Base-by-base conservation (phyloP, 2,329 filamentous ascomycete genomes). In the Coleophoma cylindrospora region DNA sequence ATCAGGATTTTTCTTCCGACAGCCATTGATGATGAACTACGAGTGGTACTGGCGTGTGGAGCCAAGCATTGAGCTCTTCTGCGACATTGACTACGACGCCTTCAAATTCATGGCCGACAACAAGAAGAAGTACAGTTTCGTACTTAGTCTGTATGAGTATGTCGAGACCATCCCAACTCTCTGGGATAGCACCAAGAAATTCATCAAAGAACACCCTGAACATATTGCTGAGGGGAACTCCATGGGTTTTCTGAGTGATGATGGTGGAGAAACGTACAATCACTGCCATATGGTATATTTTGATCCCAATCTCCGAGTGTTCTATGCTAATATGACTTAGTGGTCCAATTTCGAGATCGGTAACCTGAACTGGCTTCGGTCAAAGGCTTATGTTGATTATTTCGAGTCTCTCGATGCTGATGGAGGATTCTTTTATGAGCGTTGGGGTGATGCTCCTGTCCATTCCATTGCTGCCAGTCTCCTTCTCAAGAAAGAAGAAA, bases 41-140 rank as follows among this genome's bases (percentile, higher is more conserved):
- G 94, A 99, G 67, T 99, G 90, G 82, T 99, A 99, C 80, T 99
- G 94, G 94, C 89, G 95, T 60, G 94, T 99, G 13, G 94, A 99
- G 78, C 94, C 94, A 61, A 94, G 89, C 71, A 84, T 99, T 66
- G 89, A 97, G 75, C 86, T 99, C 54, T 96, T 83, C 79, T 99
- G 94, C 73, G 94, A 99, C 66, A 80, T 99, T 64, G 80, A 90
- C 70, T 95, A 95, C 70, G 94, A 99, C 66, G 89, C 94, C 8
- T 99, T 99, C 84, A 89, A 89, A 57, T 91, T 83, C 75, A 96
- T 99, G 91, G 85, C 87, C 61, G 91, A 97, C 66, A 84, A 95
- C 72, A 86, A 88, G 69, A 99, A 97, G 76, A 97, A 96, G 74
- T 99, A 99, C 80, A 92, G 89, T 68, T 99, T 99, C 67, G 89